These are phyloP conservation scores for Petunia secreta DNA, from an alignment of 257 asterid genomes.

Conservation along the genomic window DNA sequence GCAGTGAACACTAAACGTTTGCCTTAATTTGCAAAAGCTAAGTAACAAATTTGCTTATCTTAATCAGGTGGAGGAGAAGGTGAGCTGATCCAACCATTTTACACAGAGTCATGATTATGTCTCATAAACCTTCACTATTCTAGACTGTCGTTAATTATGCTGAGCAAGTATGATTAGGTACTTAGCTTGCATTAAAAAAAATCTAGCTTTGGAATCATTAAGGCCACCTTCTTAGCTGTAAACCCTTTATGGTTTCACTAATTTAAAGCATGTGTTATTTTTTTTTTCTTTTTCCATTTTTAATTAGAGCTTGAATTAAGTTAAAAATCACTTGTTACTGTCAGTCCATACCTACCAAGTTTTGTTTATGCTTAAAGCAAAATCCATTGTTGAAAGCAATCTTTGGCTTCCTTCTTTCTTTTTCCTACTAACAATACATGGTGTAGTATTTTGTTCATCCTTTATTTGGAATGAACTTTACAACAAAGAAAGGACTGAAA, in stretches of 20 bases:
- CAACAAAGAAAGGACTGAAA: constrained; percentile 30
- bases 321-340: constrained; percentile 24
- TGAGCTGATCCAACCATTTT: too few species aligned
- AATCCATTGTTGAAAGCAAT: constrained; percentile 49
- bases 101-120: not conserved
- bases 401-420: constrained; percentile 31
- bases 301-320: not conserved
- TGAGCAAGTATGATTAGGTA: not conserved
- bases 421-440: constrained; percentile 12
- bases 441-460: not conserved
- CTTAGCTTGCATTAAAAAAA: constrained; percentile 29
- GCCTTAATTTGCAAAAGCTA: too few species aligned
- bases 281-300: not conserved
- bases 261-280: not conserved
- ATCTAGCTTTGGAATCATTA: constrained; percentile 37
- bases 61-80: too few species aligned
- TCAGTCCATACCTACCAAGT: constrained; percentile 46
- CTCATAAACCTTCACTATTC: not conserved
- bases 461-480: constrained; percentile 25
- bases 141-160: too few species aligned
- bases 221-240: constrained; percentile 43
- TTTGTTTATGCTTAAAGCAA: constrained; percentile 66
- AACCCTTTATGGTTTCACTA: constrained; percentile 21
- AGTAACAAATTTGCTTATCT: too few species aligned
- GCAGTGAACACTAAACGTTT: too few species aligned